Evolutionary conservation across 139 green algal species (phyloP), one percentile per base, ranked within the genome.

Genomic region (Asterochloris erici): DNA sequence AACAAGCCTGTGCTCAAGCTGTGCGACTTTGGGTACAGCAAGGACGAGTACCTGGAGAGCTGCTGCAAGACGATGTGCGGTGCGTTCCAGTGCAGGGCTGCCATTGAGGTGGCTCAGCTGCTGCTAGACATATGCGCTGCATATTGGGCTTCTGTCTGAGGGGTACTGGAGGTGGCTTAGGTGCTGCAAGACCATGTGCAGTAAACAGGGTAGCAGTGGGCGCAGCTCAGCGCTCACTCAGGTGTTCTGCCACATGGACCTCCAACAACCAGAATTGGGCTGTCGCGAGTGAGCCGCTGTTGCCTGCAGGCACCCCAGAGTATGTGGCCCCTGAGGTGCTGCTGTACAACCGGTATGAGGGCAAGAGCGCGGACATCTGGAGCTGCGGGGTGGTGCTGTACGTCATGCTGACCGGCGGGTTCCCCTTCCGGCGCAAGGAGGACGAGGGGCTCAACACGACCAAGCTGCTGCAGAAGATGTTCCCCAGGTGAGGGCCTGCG

Each of bases 1-100:
- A 88, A 89, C n/a, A 85, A 81, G 70, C 93, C 95, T n/a, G 84
- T 96, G 79, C 88, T 99, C 21, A 99, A 99, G 86, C 96, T 98
- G 62, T 97, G 95, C 82, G 95, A 98, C 83, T 98, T 98, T 88
- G 95, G 95, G 81, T 84, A 73, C 62, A 83, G 83, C 79, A 88
- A 88, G 47, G 77, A 83, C 73, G 81, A 85, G 66, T 29, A 62
- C 4, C 71, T 28, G 6, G 73, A 83, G 63, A 82, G 73, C 23
- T 26, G 76, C 73, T 74, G 68, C 79, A 84, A 87, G n/a, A 82
- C 79, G 2, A 75, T 68, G 70, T 81, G 82, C 19, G 84, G 76
- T 70, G 54, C 69, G 76, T 54, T 6, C 38, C 38, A 54, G 38
- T 6, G 38, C 38, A 54, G 38, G 38, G 38, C 38, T 54, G 38